phyloP scores from a whole-genome alignment of 495 filamentous ascomycete genomes.

The Rhypophila decipiens region DNA sequence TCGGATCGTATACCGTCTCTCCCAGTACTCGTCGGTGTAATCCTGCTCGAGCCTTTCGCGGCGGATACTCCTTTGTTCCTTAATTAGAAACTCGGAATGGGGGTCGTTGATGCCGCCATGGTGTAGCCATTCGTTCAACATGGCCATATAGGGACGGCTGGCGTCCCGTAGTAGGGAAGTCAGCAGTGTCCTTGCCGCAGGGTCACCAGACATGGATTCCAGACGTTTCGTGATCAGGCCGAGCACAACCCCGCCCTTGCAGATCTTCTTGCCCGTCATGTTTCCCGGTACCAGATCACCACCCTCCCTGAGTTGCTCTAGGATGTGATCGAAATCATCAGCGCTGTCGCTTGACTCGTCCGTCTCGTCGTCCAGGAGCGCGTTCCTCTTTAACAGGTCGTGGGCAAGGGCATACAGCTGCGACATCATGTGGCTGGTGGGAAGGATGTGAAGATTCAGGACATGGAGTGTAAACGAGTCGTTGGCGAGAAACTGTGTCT shows the following conservation, averaged over 20 bases:
- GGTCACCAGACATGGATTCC: conserved; percentile 86
- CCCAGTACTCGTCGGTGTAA: conserved; percentile 99
- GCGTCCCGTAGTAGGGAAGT: conserved; percentile 79
- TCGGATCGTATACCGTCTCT: conserved; percentile 90
- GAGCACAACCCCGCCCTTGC: conserved; percentile 87
- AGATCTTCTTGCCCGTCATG: conserved; percentile 82
- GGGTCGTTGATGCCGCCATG: conserved; percentile 93
- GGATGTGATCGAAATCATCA: conserved; percentile 58
- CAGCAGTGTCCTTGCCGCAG: conserved; percentile 71
- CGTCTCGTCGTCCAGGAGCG: conserved; percentile 76
- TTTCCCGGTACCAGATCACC: conserved; percentile 69
- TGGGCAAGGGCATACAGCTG: conserved; percentile 83
- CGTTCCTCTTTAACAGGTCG: conserved; percentile 81
- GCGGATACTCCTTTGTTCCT: conserved; percentile 91
- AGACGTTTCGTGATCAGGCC: conserved; percentile 77
- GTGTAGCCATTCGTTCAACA: conserved; percentile 98
- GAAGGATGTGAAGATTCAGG: conserved; percentile 83
- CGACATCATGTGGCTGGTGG: conserved; percentile 80
- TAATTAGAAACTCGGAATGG: conserved; percentile 88
- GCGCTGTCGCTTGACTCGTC: conserved; percentile 78
- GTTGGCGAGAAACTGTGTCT: conserved; percentile 83
- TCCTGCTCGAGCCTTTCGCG: conserved; percentile 88
- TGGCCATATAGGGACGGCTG: conserved; percentile 90
- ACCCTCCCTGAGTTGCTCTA: conserved; percentile 86
- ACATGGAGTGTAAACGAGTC: conserved; percentile 84